Evolutionary conservation across 169 alveolate genomes (phyloP), one percentile per base, ranked within the genome.

Genomic region (Ichthyophthirius multifiliis): DNA sequence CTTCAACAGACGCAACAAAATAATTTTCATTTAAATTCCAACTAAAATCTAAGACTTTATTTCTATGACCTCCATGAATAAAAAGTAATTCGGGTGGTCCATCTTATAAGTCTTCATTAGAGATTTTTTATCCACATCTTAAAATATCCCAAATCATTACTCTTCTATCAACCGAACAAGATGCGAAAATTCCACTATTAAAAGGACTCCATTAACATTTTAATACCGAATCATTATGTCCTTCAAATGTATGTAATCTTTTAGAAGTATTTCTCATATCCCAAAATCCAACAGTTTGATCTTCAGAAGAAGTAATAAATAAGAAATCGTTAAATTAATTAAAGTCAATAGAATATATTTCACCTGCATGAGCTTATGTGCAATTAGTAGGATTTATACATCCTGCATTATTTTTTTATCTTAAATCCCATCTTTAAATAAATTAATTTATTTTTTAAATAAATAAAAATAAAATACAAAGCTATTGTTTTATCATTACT

Each of bases 51-150:
- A 94, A 86, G 13, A 98, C 95, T 39, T 94, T 95, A 20, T 97
- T 87, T 37, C 98, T 94, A 74, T 97, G 99, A 13, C 99, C 99
- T 34, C 99, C 99, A 84, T 98, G 99, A 37, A 97, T 93, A 85
- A 98, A 98, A n/a, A n/a, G n/a, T n/a, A n/a, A n/a, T 90, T 96
- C 99, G 31, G 98, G 98, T n/a, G 98, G 98, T 3, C 99, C 99
- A 79, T 96, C 99, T 67, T 89, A 90, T n/a, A 90, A 94, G 65
- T 96, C 99, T 73, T 94, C 98, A 27, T 90, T 94, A 30, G 96
- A 85, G 77, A 92, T 95, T 74, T 92, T 95, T 65, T 87, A 85
- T 39, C 98, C 98, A 4, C 96, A 89, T 84, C 92, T 91, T 65
- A 97, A 84, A 16, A 97, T 88, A 84, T 98, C 99, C 97, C 98